Percentiles rank a stretch among this genome's conserved stretches.
These are phyloP conservation scores for Apiosordaria backusii DNA, from an alignment of 495 filamentous ascomycete genomes.

Conservation along the genomic window DNA sequence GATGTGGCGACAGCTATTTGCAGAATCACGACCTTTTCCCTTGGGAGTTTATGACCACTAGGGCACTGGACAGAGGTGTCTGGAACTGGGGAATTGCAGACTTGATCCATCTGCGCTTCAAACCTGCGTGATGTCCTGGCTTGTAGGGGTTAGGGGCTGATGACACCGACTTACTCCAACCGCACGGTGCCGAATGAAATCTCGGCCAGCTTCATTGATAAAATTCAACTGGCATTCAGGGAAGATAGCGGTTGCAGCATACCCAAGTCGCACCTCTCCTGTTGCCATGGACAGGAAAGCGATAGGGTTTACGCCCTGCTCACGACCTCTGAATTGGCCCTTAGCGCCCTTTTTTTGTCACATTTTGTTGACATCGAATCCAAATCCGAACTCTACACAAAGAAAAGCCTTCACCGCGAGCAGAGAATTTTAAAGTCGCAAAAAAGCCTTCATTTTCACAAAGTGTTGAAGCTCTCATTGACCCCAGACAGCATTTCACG, in stretches of 20 bases:
- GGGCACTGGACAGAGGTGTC: neutral
- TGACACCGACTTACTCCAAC: neutral
- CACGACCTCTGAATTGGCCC: neutral
- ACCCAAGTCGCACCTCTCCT: neutral
- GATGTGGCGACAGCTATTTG: constrained; percentile 4
- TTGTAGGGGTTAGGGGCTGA: neutral
- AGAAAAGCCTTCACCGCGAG: too few species aligned
- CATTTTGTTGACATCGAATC: too few species aligned
- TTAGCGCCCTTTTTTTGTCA: neutral
- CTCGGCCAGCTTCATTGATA: too few species aligned
- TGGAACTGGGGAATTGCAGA: neutral
- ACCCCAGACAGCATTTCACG: neutral
- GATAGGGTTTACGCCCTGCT: neutral
- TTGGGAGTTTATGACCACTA: neutral
- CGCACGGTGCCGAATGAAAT: neutral
- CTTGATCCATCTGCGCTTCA: neutral
- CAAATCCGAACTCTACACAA: neutral
- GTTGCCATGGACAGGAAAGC: neutral
- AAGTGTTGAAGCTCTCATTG: too few species aligned
- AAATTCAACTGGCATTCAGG: too few species aligned
- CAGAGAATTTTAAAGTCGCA: neutral
- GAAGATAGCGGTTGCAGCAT: too few species aligned
- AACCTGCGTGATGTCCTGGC: neutral
- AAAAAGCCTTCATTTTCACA: neutral
- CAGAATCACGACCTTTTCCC: constrained; percentile 6